Percentiles rank a stretch among this genome's conserved stretches.
phyloP scores from a whole-genome alignment of 2,329 filamentous ascomycete genomes.

The Aspergillus sp. region DNA sequence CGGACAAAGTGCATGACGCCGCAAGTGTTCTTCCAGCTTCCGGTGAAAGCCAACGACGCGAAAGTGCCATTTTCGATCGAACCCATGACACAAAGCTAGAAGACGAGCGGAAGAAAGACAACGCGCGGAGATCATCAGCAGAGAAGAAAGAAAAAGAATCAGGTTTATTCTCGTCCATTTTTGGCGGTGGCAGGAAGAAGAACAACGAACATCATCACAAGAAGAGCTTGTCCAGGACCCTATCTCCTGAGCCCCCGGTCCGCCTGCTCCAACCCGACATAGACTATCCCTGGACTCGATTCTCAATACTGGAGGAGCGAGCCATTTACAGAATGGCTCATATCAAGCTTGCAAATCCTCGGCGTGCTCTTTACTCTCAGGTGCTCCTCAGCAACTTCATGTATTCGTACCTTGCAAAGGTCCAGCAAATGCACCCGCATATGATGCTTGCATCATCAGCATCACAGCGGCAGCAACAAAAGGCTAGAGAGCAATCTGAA shows the following conservation, averaged over 20 bases:
- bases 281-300: constrained; percentile 94
- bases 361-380: constrained; percentile 87
- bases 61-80: constrained; percentile 81
- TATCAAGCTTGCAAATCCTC: constrained; percentile 97
- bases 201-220: constrained; percentile 62
- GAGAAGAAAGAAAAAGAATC: constrained; percentile 86
- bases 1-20: constrained; percentile 65
- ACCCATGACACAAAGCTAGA: constrained; percentile 69
- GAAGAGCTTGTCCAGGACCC: constrained; percentile 69
- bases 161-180: constrained; percentile 88
- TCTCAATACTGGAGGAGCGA: constrained; percentile 90
- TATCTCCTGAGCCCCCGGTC: constrained; percentile 78
- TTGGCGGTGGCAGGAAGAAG: constrained; percentile 87
- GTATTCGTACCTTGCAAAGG: constrained; percentile 98
- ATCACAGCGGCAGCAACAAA: constrained; percentile 61
- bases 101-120: constrained; percentile 72
- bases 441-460: constrained; percentile 82
- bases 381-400: constrained; percentile 98
- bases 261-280: constrained; percentile 78
- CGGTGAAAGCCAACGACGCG: constrained; percentile 69
- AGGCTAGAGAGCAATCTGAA: constrained; percentile 39
- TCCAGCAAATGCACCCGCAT: constrained; percentile 97
- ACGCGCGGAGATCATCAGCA: constrained; percentile 65
- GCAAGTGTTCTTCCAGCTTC: constrained; percentile 82
- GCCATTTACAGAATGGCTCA: constrained; percentile 99